Evolutionary conservation across 164 flowering plant species (phyloP), one percentile per base, ranked within the genome.

Genomic region (Berberis vulgaris): DNA sequence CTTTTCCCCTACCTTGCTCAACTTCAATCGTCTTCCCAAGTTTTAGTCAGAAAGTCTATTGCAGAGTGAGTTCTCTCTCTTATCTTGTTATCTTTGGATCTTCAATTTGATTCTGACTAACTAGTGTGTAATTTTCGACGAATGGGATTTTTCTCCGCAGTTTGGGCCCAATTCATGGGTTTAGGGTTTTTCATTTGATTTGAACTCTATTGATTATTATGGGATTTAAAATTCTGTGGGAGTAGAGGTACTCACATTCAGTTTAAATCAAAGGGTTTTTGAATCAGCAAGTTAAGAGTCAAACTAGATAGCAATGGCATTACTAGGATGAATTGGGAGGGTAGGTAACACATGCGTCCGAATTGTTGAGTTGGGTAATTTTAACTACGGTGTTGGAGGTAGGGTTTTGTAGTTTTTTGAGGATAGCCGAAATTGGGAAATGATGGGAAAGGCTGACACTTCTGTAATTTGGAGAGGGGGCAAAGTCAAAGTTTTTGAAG

Each of bases 21-120:
- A 61, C 88, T 93, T 46, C 94, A 86, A 58, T 67, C 72, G 12
- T 88, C 96, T 2, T 83, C 86, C 1, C 83, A 89, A 63, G 10
- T 60, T 49, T 83, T 82, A 13, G 90, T 93, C 59, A 74, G 96
- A 6, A 79, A 72, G 72, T 67, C 71, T 41, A 86, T 93, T 45
- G 38, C 85, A 39, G 89, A 89, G 98, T 93, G 65, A 83, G 91
- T 83, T 63, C 58, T 26, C 0, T 0, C 42, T 5, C 10, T 41
- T 5, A 3, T 9, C 13, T 44, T 38, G 52, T 6, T 0, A 6
- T 6, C 11, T 49, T 6, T 49, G 11, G 11, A 6, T 49, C 8
- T 49, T 49, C 8, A 6, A 49, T 49, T 49, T 6, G 11, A 6
- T 49, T 26, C 26, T 26, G 26, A 26, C 26, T 26, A 26, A 26